Conservation (phyloP, 345 rosid species). For the Clarkia xantiana region DNA sequence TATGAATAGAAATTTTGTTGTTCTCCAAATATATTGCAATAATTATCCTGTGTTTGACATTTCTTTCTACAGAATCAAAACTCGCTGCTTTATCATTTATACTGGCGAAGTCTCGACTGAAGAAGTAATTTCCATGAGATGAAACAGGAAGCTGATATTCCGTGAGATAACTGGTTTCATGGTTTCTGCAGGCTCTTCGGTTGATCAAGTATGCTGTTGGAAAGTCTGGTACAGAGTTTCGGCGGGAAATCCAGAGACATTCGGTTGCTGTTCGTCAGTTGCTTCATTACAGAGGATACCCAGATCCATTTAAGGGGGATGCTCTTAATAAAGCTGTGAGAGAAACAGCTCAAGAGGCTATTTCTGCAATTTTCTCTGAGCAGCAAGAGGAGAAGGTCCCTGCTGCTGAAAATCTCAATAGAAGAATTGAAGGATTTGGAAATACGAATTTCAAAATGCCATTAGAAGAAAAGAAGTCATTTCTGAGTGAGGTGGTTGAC, state of each 20-base stretch:
- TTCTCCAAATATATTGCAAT: too few species aligned
- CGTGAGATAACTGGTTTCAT: too few species aligned
- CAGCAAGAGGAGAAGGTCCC: slow-evolving; percentile 49
- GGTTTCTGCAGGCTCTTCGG: slow-evolving; percentile 53
- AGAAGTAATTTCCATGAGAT: too few species aligned
- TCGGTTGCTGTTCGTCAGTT: slow-evolving; percentile 77
- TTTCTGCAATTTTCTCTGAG: slow-evolving; percentile 71
- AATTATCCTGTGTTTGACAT: too few species aligned
- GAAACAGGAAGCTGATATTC: too few species aligned
- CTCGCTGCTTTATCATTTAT: too few species aligned
- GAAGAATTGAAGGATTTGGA: slow-evolving; percentile 90
- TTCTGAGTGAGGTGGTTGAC: slow-evolving; percentile 88
- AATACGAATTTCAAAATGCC: slow-evolving; percentile 67
- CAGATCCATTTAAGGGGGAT: slow-evolving; percentile 84
- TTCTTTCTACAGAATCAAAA: too few species aligned
- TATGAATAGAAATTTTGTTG: too few species aligned
- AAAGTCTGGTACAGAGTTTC: slow-evolving; percentile 82
- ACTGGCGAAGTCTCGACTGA: too few species aligned
- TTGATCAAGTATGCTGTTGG: slow-evolving; percentile 79
- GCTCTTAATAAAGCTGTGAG: slow-evolving; percentile 89
- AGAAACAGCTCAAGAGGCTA: slow-evolving; percentile 76
- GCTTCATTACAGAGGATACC: slow-evolving; percentile 72
- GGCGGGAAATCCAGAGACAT: slow-evolving; percentile 91
- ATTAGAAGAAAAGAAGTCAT: slow-evolving; percentile 71
- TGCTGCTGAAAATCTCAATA: slow-evolving; percentile 45